These are phyloP conservation scores for Beta vulgaris DNA, from an alignment of 148 eudicot genomes.

Conservation along the genomic window DNA sequence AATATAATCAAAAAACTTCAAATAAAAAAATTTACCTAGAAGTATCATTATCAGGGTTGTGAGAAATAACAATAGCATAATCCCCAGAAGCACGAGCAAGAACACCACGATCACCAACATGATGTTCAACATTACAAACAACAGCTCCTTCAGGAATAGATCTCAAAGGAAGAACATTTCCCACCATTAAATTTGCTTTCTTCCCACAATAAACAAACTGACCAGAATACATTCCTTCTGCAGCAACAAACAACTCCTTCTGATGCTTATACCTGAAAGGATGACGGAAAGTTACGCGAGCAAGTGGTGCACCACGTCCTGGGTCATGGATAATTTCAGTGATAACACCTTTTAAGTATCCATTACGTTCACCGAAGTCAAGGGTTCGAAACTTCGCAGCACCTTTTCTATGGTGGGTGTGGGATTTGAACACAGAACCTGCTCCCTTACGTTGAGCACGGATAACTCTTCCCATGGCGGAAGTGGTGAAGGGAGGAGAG, in stretches of 20 bases:
- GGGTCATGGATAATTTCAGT: constrained; percentile 46
- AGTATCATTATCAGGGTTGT: constrained; percentile 44
- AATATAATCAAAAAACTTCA: not conserved
- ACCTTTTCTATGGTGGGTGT: constrained; percentile 45
- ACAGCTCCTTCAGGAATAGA: constrained; percentile 45
- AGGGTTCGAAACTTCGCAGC: constrained; percentile 40
- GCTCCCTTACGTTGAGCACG: constrained; percentile 47
- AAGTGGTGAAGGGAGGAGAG: not conserved
- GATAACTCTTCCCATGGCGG: constrained; percentile 38
- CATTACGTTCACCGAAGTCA: constrained; percentile 39
- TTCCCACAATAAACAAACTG: constrained; percentile 42
- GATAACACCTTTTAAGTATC: constrained; percentile 36
- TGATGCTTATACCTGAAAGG: constrained; percentile 41
- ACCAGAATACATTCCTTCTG: constrained; percentile 42
- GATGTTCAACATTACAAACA: constrained; percentile 43
- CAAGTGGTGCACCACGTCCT: constrained; percentile 38
- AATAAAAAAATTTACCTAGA: constrained; percentile 20
- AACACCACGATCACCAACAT: constrained; percentile 50
- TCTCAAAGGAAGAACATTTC: constrained; percentile 38
- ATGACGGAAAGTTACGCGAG: constrained; percentile 36
- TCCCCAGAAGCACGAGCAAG: constrained; percentile 42
- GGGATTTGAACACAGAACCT: constrained; percentile 42
- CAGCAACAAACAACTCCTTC: constrained; percentile 39
- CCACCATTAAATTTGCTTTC: constrained; percentile 39
- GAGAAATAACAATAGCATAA: constrained; percentile 47